Evolutionary conservation across 192 early-diverging fungal species (phyloP).

Genomic region (Ambispora gerdemannii): DNA sequence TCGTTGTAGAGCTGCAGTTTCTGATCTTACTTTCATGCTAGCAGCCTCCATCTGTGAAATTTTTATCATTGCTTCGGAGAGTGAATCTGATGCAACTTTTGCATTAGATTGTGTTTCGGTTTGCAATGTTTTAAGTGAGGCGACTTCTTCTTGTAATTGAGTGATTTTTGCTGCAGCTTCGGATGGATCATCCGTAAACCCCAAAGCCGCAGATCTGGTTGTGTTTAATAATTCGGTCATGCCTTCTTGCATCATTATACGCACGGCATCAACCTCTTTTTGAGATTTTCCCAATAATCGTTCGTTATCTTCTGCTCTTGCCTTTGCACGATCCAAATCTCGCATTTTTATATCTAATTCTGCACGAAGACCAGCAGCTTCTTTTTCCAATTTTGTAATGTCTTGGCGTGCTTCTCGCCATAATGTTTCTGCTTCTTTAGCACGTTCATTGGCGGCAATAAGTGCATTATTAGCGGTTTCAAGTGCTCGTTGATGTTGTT

Average conservation of each 20-base stretch:
- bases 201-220: slow-evolving; percentile 30
- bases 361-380: slow-evolving; percentile 34
- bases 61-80: slow-evolving; percentile 43
- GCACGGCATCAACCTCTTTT: slow-evolving; percentile 40
- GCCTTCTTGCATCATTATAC: slow-evolving; percentile 41
- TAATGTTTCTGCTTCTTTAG: slow-evolving; percentile 38
- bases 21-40: slow-evolving; percentile 44
- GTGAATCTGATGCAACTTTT: slow-evolving; percentile 33
- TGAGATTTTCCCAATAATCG: slow-evolving; percentile 40
- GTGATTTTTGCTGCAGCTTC: slow-evolving; percentile 26
- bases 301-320: slow-evolving; percentile 42
- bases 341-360: slow-evolving; percentile 41
- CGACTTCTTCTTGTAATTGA: slow-evolving; percentile 42
- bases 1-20: slow-evolving; percentile 41
- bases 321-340: slow-evolving; percentile 37
- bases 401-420: slow-evolving; percentile 45
- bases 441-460: slow-evolving; percentile 39
- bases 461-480: slow-evolving; percentile 43
- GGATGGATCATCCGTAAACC: slow-evolving; percentile 8
- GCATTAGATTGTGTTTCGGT: slow-evolving; percentile 34
- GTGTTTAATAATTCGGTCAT: slow-evolving; percentile 39
- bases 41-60: slow-evolving; percentile 48
- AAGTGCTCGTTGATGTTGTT: slow-evolving; percentile 44
- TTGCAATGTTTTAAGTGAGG: slow-evolving; percentile 31
- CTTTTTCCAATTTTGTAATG: slow-evolving; percentile 35